Evolutionary conservation across 1,284 basidiomycete species (phyloP).

Genomic region (Gymnopus androsaceus): DNA sequence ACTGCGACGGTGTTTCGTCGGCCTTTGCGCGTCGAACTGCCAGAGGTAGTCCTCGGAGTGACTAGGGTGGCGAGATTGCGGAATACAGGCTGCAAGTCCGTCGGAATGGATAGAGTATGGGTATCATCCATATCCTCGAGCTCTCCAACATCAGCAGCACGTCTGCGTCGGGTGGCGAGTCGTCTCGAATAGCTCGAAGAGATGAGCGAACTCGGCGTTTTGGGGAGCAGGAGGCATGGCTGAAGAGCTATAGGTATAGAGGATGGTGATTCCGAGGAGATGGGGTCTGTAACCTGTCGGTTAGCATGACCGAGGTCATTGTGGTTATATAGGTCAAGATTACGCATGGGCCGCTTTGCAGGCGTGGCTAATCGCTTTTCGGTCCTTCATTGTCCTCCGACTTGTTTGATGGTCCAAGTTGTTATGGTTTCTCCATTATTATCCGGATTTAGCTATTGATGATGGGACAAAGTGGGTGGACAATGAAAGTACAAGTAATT

Average conservation of each 20-base stretch:
- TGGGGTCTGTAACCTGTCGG: not conserved
- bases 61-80: constrained; percentile 44
- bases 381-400: not conserved
- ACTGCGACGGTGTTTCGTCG: constrained; percentile 16
- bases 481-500: not conserved
- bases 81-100: constrained; percentile 48
- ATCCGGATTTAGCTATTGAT: not conserved
- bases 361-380: not conserved
- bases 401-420: constrained; percentile 5
- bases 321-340: not conserved
- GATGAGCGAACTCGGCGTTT: constrained; percentile 50
- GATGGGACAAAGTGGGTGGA: not conserved
- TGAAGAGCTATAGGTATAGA: not conserved
- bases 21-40: constrained; percentile 16
- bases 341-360: not conserved
- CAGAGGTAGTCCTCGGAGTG: constrained; percentile 23
- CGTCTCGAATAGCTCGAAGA: constrained; percentile 56
- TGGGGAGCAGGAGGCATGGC: constrained; percentile 27
- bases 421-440: not conserved
- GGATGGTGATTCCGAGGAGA: not conserved
- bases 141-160: constrained; percentile 15
- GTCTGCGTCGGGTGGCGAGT: constrained; percentile 43
- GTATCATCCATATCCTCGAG: constrained; percentile 30
- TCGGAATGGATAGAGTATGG: constrained; percentile 36
- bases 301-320: not conserved